Base-by-base conservation (phyloP, 2,329 filamentous ascomycete genomes). In the Fusarium staphyleae region DNA sequence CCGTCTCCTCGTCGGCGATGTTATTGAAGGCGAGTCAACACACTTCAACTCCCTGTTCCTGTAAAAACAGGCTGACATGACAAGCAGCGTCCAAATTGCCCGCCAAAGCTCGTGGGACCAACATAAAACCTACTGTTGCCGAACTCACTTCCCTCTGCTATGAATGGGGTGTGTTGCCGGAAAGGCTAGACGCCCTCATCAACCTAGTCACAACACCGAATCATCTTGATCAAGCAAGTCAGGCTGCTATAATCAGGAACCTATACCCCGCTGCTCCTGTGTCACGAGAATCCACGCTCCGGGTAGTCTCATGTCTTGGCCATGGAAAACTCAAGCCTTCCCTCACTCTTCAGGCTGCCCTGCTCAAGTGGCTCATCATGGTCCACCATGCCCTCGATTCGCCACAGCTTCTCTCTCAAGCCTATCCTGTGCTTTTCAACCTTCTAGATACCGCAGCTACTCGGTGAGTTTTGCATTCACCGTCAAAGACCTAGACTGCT, bases 401-500 rank as follows among this genome's bases (percentile, higher is more conserved):
- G 33, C 80, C 82, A 37, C 77, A 75, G 6, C 75, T 87, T 8
- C 73, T 96, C 41, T 86, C 86, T 5, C 86, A 85, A 56, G 77
- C 88, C 2, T 96, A 96, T 66, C 80, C 85, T 0, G 83, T 93
- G 14, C 73, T 96, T 4, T 96, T 96, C 70, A 90, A 90, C 59
- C 77, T 93, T 60, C 80, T 96, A 5, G 90, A 96, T 67, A 93
- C 90, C 66, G 87, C 90, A 43, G 88, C 86, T 52, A 83, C 92
- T 55, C 82, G 89, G 81, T 89, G 75, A 45, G 63, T 26, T 33
- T 4, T 18, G 2, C 32, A 34, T n/a, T 3, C n/a, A 6, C n/a
- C 18, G 3, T 4, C 11, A 13, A 10, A 15, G 7, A 8, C 28
- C 10, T 11, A 29, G 6, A 16, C 37, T 24, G 18, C 54, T 68